Percentiles rank a stretch among this genome's conserved stretches.
Conservation (phyloP, 768 basidiomycete species). For the Auriculariales sp. region DNA sequence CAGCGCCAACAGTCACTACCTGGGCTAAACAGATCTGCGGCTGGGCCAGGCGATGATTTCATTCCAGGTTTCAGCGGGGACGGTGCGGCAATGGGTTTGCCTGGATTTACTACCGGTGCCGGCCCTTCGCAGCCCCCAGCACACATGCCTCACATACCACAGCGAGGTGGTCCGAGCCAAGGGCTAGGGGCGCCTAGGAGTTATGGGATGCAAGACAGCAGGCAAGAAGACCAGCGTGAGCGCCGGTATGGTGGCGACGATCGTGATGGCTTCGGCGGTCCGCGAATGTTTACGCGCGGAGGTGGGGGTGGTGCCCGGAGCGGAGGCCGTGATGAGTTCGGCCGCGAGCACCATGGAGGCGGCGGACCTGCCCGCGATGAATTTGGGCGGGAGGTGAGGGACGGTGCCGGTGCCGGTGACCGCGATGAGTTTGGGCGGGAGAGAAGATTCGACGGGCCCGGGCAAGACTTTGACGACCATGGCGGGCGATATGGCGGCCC, state of each 20-base stretch:
- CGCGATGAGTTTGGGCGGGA: neutral
- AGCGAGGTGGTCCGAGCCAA: too few relatives aligned
- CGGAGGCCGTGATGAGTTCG: neutral
- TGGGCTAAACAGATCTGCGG: too few relatives aligned
- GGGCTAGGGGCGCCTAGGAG: too few relatives aligned
- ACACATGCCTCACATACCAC: too few relatives aligned
- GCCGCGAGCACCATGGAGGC: too few relatives aligned
- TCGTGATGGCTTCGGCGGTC: neutral
- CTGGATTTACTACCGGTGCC: conserved; percentile 16
- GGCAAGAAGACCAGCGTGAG: neutral
- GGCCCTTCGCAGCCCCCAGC: too few relatives aligned
- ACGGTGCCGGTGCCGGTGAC: neutral
- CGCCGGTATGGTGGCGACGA: neutral
- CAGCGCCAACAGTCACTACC: conserved; percentile 13
- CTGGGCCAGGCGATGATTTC: conserved; percentile 33
- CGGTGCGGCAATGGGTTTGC: conserved; percentile 13
- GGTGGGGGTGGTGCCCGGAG: neutral
- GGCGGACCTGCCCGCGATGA: too few relatives aligned
- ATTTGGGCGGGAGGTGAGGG: neutral
- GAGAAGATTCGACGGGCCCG: neutral
- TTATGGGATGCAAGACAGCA: neutral
- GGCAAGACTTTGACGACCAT: neutral
- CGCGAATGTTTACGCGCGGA: neutral
- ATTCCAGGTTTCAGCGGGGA: conserved; percentile 49
- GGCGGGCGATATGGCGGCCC: neutral